Evolutionary conservation across 2,329 filamentous ascomycete genomes (phyloP).

Genomic region (Cercospora sp.): DNA sequence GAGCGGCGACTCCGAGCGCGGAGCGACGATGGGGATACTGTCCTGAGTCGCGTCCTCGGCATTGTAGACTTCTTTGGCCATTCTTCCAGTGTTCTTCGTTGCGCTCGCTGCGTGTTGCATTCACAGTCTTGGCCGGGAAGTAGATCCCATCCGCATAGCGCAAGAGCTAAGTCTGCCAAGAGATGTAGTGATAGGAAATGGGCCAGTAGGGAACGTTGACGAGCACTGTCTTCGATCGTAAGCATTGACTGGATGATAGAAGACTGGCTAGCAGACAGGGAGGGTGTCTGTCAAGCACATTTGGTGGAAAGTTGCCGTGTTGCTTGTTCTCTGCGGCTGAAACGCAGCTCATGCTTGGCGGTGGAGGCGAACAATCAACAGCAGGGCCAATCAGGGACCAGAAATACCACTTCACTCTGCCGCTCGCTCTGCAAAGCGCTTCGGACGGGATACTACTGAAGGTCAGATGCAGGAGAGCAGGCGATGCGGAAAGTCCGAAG

Average conservation of each 20-base stretch:
- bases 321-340: conserved; percentile 9
- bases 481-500: not conserved
- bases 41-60: not conserved
- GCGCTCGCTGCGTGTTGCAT: not conserved
- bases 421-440: not conserved
- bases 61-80: conserved; percentile 6
- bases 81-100: conserved; percentile 16
- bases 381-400: not conserved
- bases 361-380: conserved; percentile 1
- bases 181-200: not conserved
- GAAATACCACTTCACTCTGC: not conserved
- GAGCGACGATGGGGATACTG: not conserved
- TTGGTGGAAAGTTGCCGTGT: conserved; percentile 6
- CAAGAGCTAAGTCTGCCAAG: conserved; percentile 14
- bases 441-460: not conserved
- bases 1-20: conserved; percentile 4
- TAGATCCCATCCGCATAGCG: conserved; percentile 16
- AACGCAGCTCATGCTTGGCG: conserved; percentile 3
- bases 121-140: conserved; percentile 12
- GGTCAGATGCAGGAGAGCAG: not conserved
- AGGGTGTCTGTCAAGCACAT: conserved; percentile 2
- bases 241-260: conserved; percentile 4
- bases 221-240: not conserved
- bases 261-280: conserved; percentile 4
- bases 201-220: not conserved